These are phyloP conservation scores for Xylariaceae sp. DNA, from an alignment of 2,329 filamentous ascomycete species.

Conservation along the genomic window DNA sequence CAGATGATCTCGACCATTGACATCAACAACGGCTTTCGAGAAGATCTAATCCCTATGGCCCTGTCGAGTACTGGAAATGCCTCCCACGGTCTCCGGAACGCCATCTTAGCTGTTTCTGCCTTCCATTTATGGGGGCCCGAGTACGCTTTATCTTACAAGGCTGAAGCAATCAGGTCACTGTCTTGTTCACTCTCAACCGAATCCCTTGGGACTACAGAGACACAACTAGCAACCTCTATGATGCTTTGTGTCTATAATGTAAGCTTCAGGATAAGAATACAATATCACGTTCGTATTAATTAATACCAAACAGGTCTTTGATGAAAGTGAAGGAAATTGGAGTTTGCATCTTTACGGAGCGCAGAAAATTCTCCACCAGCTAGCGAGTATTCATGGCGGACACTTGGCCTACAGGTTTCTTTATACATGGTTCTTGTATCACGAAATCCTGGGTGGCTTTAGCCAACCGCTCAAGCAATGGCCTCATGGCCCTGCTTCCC, in stretches of 20 bases:
- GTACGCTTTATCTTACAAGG: conserved; percentile 50
- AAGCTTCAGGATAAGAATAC: conserved; percentile 25
- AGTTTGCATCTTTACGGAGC: conserved; percentile 52
- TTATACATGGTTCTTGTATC: conserved; percentile 54
- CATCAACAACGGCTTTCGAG: conserved; percentile 53
- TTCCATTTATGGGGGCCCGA: conserved; percentile 49
- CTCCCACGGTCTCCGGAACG: conserved; percentile 48
- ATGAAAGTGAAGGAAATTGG: conserved; percentile 54
- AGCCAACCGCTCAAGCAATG: conserved; percentile 44
- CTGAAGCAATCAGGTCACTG: conserved; percentile 48
- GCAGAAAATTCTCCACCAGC: conserved; percentile 43
- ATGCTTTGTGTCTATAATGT: conserved; percentile 59
- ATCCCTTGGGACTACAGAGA: conserved; percentile 41
- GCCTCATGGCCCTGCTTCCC: conserved; percentile 35
- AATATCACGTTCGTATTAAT: neutral
- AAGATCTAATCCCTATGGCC: conserved; percentile 53
- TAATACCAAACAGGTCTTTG: conserved; percentile 47
- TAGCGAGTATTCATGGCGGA: conserved; percentile 36
- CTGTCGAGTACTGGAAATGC: conserved; percentile 43
- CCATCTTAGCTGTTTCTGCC: conserved; percentile 52
- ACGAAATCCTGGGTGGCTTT: conserved; percentile 53
- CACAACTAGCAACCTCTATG: conserved; percentile 54
- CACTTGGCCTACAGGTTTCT: conserved; percentile 46
- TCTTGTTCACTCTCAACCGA: conserved; percentile 45
- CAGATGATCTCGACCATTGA: conserved; percentile 55